Evolutionary conservation across 768 basidiomycete species (phyloP).

Genomic region (Lactarius trivialis): DNA sequence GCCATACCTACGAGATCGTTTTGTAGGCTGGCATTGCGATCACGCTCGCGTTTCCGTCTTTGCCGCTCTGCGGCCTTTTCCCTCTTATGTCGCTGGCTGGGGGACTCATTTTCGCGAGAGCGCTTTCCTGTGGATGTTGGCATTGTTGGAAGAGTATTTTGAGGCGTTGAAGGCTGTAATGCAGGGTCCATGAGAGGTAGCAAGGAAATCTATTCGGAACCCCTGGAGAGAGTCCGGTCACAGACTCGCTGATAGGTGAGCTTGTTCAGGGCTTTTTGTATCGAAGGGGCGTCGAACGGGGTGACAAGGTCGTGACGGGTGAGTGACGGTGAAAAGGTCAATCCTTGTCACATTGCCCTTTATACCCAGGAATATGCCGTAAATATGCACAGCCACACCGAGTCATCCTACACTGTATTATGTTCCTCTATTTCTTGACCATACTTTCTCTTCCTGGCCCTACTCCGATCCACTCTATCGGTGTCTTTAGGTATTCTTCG

Average conservation of each 20-base stretch:
- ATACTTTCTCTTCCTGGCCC: constrained; percentile 84
- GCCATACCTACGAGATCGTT: constrained; percentile 25
- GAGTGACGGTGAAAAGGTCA: constrained; percentile 26
- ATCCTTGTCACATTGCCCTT: constrained; percentile 27
- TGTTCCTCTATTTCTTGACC: constrained; percentile 35
- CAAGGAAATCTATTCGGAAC: constrained; percentile 13
- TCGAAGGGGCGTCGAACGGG: constrained; percentile 23
- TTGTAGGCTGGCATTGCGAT: constrained; percentile 36
- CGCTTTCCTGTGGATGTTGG: constrained; percentile 42
- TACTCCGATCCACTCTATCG: constrained; percentile 88
- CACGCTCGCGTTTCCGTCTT: constrained; percentile 73
- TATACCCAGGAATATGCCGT: constrained; percentile 27
- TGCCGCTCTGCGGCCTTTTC: constrained; percentile 86
- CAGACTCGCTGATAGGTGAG: constrained; percentile 2
- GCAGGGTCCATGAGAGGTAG: constrained; percentile 17
- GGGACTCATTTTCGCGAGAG: constrained; percentile 66
- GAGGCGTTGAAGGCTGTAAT: constrained; percentile 23
- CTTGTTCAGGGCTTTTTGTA: constrained; percentile 5
- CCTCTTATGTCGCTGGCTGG: constrained; percentile 65
- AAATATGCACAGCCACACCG: constrained; percentile 22
- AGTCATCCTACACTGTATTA: no score
- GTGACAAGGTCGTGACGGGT: constrained; percentile 32
- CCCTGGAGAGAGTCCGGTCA: not conserved
- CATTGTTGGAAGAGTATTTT: constrained; percentile 18
- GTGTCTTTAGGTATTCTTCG: constrained; percentile 63